Percentiles rank a stretch among this genome's conserved stretches.
Evolutionary conservation across 1,139 yeast species (phyloP).

Genomic region (Candida pseudoviswanathii): DNA sequence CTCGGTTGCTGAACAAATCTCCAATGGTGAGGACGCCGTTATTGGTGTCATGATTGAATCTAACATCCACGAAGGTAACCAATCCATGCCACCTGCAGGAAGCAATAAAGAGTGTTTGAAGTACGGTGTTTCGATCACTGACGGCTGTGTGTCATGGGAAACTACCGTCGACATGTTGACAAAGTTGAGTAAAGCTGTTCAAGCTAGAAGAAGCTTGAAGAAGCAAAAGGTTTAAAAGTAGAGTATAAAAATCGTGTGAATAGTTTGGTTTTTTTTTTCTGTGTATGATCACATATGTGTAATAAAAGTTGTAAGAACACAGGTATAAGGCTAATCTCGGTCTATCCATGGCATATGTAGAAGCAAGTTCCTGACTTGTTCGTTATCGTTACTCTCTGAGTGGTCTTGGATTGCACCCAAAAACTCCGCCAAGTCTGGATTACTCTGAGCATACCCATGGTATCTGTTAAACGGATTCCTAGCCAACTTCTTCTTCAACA

Average conservation of each 20-base stretch:
- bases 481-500: constrained; percentile 41
- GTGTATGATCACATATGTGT: background rate
- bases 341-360: constrained; percentile 13
- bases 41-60: constrained; percentile 98
- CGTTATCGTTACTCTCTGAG: constrained; percentile 11
- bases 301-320: constrained; percentile 3
- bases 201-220: constrained; percentile 61
- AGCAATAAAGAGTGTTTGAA: constrained; percentile 74
- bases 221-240: constrained; percentile 13
- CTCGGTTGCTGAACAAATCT: constrained; percentile 73
- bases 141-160: constrained; percentile 93
- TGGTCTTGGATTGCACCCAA: constrained; percentile 19
- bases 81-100: constrained; percentile 68
- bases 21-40: constrained; percentile 72
- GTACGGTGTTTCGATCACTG: constrained; percentile 95
- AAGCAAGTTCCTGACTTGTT: constrained; percentile 16
- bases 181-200: constrained; percentile 75
- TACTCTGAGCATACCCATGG: constrained; percentile 42
- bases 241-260: background rate
- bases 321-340: background rate
- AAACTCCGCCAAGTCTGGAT: constrained; percentile 26
- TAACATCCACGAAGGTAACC: constrained; percentile 88
- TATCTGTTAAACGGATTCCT: constrained; percentile 64
- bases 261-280: background rate
- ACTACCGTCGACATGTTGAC: constrained; percentile 74